phyloP scores from a whole-genome alignment of 1,284 basidiomycete species.

The Irpex sp. region DNA sequence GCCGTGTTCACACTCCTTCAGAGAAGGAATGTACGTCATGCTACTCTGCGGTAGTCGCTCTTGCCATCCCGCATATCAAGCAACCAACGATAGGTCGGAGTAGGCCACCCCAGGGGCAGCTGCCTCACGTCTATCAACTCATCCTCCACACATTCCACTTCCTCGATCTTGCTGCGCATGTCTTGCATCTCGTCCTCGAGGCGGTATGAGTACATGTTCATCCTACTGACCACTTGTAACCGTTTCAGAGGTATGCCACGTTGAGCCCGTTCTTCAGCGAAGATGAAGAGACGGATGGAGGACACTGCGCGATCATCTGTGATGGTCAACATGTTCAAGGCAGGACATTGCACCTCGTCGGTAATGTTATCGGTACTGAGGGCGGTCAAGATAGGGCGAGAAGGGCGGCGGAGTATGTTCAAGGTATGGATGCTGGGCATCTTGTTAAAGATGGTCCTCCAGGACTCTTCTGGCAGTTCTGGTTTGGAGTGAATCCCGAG shows the following conservation, averaged over 20 bases:
- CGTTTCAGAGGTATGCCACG: constrained; percentile 1
- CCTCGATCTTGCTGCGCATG: background rate
- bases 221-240: constrained; percentile 2
- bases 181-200: constrained; percentile 10
- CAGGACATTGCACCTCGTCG: constrained; percentile 6
- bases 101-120: constrained; percentile 12
- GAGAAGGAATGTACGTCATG: background rate
- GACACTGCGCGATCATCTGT: constrained; percentile 11
- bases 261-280: constrained; percentile 8
- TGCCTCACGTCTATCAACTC: background rate
- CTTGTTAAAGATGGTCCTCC: constrained; percentile 6
- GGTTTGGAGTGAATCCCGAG: constrained; percentile 12
- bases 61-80: background rate
- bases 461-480: constrained; percentile 7
- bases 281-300: constrained; percentile 8
- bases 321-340: constrained; percentile 6
- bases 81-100: constrained; percentile 8
- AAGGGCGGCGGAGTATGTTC: constrained; percentile 10
- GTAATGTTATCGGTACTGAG: background rate
- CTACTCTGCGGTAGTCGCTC: background rate
- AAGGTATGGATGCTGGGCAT: constrained; percentile 9
- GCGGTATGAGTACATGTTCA: background rate
- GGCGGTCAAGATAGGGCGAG: constrained; percentile 7
- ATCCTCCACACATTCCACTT: constrained; percentile 7
- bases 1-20: background rate